A percentile compares a stretch with the other conserved stretches of the same genome.
phyloP scores from a whole-genome alignment of 768 basidiomycete species.

The Lenzites betulinus region DNA sequence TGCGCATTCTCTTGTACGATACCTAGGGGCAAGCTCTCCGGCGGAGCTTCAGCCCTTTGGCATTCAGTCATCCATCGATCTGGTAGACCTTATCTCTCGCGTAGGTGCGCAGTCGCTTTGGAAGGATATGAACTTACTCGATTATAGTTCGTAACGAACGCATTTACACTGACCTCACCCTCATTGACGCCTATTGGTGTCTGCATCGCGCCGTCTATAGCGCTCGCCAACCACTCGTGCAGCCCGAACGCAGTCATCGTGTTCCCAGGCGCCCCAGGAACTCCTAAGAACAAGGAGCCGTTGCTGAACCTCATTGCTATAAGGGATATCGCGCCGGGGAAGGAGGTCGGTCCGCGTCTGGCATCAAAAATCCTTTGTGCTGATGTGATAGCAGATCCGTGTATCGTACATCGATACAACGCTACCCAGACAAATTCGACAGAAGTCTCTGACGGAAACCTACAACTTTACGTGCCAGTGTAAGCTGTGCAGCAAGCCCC shows the following conservation, averaged over 20 bases:
- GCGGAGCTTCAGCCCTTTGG: constrained; percentile 60
- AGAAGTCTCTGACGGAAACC: constrained; percentile 59
- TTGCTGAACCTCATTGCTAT: constrained; percentile 75
- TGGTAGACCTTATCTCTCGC: constrained; percentile 72
- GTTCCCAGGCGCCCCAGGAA: constrained; percentile 62
- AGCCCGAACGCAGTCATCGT: constrained; percentile 89
- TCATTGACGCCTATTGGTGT: constrained; percentile 81
- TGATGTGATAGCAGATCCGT: constrained; percentile 51
- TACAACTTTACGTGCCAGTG: constrained; percentile 84
- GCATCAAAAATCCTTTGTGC: not conserved
- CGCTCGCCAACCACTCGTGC: constrained; percentile 88
- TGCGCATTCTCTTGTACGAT: constrained; percentile 73
- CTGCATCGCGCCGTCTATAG: constrained; percentile 77
- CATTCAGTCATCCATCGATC: constrained; percentile 56
- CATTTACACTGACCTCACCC: constrained; percentile 82
- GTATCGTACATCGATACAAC: constrained; percentile 89
- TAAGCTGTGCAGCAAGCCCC: constrained; percentile 45
- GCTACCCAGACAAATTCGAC: constrained; percentile 57
- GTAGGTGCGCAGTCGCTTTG: constrained; percentile 41
- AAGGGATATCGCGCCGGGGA: constrained; percentile 56
- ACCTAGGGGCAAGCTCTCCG: constrained; percentile 61
- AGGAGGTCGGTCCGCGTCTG: constrained; percentile 58
- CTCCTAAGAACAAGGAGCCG: constrained; percentile 48
- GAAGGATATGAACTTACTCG: not conserved
- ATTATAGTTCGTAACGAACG: constrained; percentile 84